phyloP scores from a whole-genome alignment of 192 early-diverging fungal genomes.

The Obelidium mucronatum region DNA sequence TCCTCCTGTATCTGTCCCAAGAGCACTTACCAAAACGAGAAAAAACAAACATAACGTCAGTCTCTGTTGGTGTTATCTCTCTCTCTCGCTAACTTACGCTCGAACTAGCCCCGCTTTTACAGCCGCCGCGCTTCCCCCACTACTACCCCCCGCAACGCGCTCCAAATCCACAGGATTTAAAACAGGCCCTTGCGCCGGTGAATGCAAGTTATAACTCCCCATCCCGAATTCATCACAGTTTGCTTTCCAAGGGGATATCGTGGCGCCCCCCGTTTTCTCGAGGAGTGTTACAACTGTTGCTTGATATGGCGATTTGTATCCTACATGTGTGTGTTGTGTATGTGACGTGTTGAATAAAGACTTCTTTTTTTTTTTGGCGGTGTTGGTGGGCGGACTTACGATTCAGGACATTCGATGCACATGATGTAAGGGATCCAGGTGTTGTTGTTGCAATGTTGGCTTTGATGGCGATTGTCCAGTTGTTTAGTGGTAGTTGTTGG shows the following conservation, averaged over 20 bases:
- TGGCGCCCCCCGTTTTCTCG: constrained; percentile 63
- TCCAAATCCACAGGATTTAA: constrained; percentile 34
- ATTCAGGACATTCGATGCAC: constrained; percentile 75
- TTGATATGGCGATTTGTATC: constrained; percentile 72
- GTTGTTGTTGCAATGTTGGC: constrained; percentile 75
- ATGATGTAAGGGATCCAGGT: constrained; percentile 52
- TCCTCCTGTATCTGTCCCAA: constrained; percentile 96
- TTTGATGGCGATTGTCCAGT: constrained; percentile 77
- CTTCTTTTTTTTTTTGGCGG: no score
- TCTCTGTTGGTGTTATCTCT: neutral
- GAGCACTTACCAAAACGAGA: constrained; percentile 56
- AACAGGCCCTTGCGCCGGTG: constrained; percentile 48
- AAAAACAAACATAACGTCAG: neutral
- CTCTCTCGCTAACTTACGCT: constrained; percentile 56
- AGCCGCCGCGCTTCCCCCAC: constrained; percentile 89
- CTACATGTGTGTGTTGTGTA: constrained; percentile 33
- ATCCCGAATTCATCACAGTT: constrained; percentile 99
- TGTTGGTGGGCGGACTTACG: constrained; percentile 40
- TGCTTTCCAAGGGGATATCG: constrained; percentile 71
- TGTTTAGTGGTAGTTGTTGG: constrained; percentile 65
- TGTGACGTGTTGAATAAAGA: no score
- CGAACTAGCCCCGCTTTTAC: constrained; percentile 83
- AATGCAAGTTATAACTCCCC: constrained; percentile 71
- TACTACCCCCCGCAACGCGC: constrained; percentile 86
- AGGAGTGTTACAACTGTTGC: constrained; percentile 76